Evolutionary conservation across 2,329 filamentous ascomycete species (phyloP).

Genomic region (Diaporthe ampelina): DNA sequence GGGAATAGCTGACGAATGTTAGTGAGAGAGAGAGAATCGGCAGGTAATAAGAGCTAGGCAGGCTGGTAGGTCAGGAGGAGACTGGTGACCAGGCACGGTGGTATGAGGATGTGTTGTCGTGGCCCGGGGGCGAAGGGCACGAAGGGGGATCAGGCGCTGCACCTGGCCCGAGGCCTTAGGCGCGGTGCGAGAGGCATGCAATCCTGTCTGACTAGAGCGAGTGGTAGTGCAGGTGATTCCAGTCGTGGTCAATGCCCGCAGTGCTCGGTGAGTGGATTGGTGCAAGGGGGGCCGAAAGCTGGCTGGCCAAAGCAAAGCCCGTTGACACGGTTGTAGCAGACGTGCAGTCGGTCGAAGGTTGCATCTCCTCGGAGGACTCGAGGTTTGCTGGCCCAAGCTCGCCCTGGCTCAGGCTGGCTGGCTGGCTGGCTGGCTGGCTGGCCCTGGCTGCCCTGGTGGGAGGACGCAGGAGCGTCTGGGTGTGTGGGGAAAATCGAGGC

Average conservation of each 20-base stretch:
- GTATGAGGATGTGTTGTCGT: conserved; percentile 20
- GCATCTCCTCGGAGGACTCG: conserved; percentile 36
- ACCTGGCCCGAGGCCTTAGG: not conserved
- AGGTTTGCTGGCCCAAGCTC: not conserved
- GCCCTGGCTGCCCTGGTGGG: not conserved
- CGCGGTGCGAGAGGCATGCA: conserved; percentile 11
- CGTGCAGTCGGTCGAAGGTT: conserved; percentile 8
- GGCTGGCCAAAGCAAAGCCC: conserved; percentile 27
- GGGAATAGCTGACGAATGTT: not conserved
- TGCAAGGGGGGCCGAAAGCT: conserved; percentile 4
- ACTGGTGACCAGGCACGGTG: not conserved
- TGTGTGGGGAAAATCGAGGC: conserved; percentile 33
- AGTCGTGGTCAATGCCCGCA: conserved; percentile 15
- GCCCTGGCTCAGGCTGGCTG: no score
- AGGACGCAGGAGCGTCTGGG: not conserved
- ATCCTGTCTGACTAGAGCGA: conserved; percentile 18
- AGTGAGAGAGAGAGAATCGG: not conserved
- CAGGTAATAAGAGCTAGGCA: conserved; percentile 11
- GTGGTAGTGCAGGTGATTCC: conserved; percentile 17
- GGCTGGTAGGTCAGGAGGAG: conserved; percentile 9
- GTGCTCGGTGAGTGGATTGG: conserved; percentile 28
- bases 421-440: no score
- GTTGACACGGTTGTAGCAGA: conserved; percentile 28
- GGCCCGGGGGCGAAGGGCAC: conserved; percentile 5
- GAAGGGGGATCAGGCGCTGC: conserved; percentile 6